Conservation (phyloP, 2,329 filamentous ascomycete genomes). For the Aspergillus felis region DNA sequence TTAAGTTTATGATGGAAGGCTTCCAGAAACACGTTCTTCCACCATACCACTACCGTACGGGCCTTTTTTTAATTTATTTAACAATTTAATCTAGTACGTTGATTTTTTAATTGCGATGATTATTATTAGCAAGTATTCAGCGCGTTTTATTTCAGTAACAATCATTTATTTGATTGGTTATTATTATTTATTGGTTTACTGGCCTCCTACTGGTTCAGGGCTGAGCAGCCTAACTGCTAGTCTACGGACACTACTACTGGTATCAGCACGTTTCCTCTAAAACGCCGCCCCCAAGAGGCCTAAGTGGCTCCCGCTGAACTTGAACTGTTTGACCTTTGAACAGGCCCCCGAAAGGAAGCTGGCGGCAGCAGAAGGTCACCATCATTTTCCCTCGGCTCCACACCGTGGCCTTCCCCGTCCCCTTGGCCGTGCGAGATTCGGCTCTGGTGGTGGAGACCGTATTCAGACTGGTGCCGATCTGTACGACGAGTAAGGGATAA, state of each 20-base stretch:
- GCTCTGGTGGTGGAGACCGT: conserved; percentile 22
- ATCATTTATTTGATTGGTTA: conserved; percentile 1
- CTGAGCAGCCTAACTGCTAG: background rate
- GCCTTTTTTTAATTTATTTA: background rate
- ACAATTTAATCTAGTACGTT: background rate
- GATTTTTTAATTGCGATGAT: background rate
- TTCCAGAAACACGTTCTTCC: background rate
- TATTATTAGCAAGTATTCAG: conserved; percentile 1
- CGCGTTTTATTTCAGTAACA: background rate
- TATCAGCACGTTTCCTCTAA: conserved; percentile 16
- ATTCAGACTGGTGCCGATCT: conserved; percentile 24
- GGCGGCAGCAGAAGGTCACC: conserved; percentile 32
- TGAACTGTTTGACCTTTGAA: background rate
- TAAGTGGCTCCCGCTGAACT: conserved; percentile 9
- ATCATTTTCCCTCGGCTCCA: conserved; percentile 28
- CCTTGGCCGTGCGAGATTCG: conserved; percentile 19
- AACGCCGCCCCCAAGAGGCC: background rate
- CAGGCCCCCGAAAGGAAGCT: conserved; percentile 19
- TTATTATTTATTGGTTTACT: conserved; percentile 2
- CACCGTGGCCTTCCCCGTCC: conserved; percentile 30
- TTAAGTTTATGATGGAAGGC: background rate
- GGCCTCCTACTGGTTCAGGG: conserved; percentile 6
- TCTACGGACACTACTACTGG: background rate
- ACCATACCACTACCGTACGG: background rate
- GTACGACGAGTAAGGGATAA: conserved; percentile 17